A percentile compares a stretch with the other conserved stretches of the same genome.
These are phyloP conservation scores for Trifolium subterraneum DNA, from an alignment of 306 rosid species.

Conservation along the genomic window DNA sequence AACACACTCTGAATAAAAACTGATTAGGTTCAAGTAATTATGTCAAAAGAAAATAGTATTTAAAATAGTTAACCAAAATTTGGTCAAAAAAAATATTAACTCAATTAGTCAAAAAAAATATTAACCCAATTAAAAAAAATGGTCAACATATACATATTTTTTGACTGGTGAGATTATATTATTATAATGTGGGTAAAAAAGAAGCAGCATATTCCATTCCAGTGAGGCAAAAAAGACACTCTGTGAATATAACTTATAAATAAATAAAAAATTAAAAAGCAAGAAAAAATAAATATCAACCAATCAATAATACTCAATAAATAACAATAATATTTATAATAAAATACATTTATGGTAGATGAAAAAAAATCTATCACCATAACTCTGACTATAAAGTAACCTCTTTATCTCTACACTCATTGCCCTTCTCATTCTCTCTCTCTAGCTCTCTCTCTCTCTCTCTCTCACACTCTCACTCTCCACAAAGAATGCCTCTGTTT, in stretches of 20 bases:
- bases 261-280: neutral
- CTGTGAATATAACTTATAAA: neutral
- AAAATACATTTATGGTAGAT: constrained; percentile 16
- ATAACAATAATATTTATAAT: neutral
- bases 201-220: constrained; percentile 34
- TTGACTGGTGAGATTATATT: neutral
- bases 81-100: too few relatives aligned
- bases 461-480: constrained; percentile 33
- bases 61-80: too few relatives aligned
- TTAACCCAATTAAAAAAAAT: too few relatives aligned
- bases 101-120: too few relatives aligned
- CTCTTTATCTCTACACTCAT: constrained; percentile 38
- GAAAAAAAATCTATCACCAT: constrained; percentile 42
- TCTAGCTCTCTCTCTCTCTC: constrained; percentile 10
- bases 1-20: too few relatives aligned
- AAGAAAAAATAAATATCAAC: neutral
- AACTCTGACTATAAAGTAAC: constrained; percentile 64
- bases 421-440: constrained; percentile 30
- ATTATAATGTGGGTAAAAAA: neutral
- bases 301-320: constrained; percentile 13
- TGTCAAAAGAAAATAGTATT: too few relatives aligned
- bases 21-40: too few relatives aligned
- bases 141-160: too few relatives aligned
- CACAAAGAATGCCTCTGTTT: constrained; percentile 45
- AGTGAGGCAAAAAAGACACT: constrained; percentile 30